Base-by-base conservation (phyloP, 257 asterid species). In the Ehretia macrophylla region DNA sequence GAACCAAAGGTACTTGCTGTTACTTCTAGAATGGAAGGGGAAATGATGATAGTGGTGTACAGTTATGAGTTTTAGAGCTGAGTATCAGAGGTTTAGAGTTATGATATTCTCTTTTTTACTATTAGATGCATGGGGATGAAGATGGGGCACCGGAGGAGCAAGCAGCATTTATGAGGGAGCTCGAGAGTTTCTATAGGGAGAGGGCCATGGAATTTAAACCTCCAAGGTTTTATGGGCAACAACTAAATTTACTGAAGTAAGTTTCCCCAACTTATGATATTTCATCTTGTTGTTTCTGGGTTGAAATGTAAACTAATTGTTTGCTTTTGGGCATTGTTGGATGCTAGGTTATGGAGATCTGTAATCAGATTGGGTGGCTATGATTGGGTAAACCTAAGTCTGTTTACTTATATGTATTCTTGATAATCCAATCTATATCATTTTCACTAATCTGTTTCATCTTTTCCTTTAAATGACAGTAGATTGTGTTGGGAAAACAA, bases 311-410 rank as follows among this genome's bases (percentile, higher is more conserved):
- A 56, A 52, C 37, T 46, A 16, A 39, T 35, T 67, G 32, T 32
- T 21, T 70, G n/a, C n/a, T 32, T 14, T 37, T 49, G 40, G 61
- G 48, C 48, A 54, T 57, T 63, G 18, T 44, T 71, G 68, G 40
- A 64, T 72, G 63, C 53, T 76, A 91, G 98, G 88, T 81, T 91
- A 56, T 91, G 98, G 98, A 88, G 88, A 72, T 74, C 96, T 37
- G 95, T 88, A 56, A 75, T 85, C 55, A 82, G 77, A 76, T 69
- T 91, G 83, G 98, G 97, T 37, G 97, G 97, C 84, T 91, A 88
- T 77, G 98, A 91, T 77, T 82, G 81, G 97, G 98, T 91, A 91
- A 57, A 77, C 46, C 48, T 68, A 56, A 23, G 22, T 56, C 47
- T 58, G 47, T 17, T 55, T 59, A 14, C 44, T 62, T 55, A 40